These are phyloP conservation scores for Endotrypanum monterogeii DNA, from an alignment of 208 protist species.

Conservation along the genomic window DNA sequence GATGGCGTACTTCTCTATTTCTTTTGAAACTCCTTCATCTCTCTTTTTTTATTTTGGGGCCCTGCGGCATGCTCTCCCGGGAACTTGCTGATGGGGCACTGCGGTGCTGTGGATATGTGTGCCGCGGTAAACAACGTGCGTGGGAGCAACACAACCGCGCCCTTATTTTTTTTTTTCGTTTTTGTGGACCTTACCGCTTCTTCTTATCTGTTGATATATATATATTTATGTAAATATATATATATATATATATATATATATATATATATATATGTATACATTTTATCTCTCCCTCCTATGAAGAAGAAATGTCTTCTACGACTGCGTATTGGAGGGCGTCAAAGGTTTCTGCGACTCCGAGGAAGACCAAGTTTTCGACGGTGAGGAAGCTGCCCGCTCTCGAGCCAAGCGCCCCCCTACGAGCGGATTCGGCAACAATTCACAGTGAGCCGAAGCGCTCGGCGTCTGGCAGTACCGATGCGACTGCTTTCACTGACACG, in stretches of 20 bases:
- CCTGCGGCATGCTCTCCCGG: neutral
- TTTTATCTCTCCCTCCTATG: neutral
- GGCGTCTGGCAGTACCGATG: neutral
- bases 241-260: neutral
- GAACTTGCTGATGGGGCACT: neutral
- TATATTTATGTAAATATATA: neutral
- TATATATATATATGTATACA: neutral
- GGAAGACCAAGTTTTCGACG: conserved; percentile 1
- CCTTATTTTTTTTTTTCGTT: neutral
- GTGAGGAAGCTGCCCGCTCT: conserved; percentile 8
- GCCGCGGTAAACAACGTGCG: neutral
- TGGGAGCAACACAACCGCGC: neutral
- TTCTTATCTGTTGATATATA: too few relatives aligned
- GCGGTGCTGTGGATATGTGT: neutral
- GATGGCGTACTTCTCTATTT: neutral
- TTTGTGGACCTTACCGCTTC: too few relatives aligned
- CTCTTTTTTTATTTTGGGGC: neutral
- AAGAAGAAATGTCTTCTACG: conserved; percentile 7
- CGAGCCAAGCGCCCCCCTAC: neutral
- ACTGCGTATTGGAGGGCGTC: neutral
- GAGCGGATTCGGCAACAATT: neutral
- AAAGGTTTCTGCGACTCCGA: neutral
- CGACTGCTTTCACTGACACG: conserved; percentile 7
- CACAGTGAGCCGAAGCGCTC: neutral
- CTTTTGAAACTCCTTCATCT: neutral